Evolutionary conservation across 2,329 filamentous ascomycete species (phyloP), one percentile per base, ranked within the genome.

Genomic region (Ophiostoma sp.): DNA sequence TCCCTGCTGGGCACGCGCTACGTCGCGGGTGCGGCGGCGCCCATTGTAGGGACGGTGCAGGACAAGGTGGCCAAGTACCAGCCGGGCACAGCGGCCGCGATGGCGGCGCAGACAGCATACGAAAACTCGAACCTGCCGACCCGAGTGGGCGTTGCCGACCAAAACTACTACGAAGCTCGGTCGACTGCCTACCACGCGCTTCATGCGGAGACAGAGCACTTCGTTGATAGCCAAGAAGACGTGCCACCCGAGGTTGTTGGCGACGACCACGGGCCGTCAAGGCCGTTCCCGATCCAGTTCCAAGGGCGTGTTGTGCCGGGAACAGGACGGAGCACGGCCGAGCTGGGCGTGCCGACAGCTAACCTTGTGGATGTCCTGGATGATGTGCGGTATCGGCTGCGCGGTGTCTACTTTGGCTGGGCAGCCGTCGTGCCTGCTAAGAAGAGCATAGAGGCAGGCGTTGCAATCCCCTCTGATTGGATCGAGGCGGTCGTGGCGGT

Each of bases 381-480:
- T 40, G 80, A 84, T 45, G 75, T 89, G 55, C 78, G 81, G 36
- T 77, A 84, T 70, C 81, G 83, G 3, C 79, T 90, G 65, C 77
- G 79, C 12, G 89, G 88, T 0, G 81, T 88, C 6, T 91, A 88
- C 73, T 86, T 88, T 52, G 87, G 86, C 3, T 91, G 88, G 88
- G 84, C 82, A 0, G 77, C 81, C 0, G 73, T 86, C 78, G 64
- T 64, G 12, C 64, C 67, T 27, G 0, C 0, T 75, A 66, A 52
- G 40, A 27, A 12, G 3, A 36, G 4, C 9, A 27, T 7, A 2
- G 49, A 42, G 9, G 76, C 79, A 2, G 12, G 76, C 79, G 3
- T 74, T 75, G 3, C 66, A 58, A 1, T 66, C 79, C 75, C 79
- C 0, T 69, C 75, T 3, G 78, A 81, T 44, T 91, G 88, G 88